phyloP scores from a whole-genome alignment of 805 yeast genomes.

The Candida peoriensis region DNA sequence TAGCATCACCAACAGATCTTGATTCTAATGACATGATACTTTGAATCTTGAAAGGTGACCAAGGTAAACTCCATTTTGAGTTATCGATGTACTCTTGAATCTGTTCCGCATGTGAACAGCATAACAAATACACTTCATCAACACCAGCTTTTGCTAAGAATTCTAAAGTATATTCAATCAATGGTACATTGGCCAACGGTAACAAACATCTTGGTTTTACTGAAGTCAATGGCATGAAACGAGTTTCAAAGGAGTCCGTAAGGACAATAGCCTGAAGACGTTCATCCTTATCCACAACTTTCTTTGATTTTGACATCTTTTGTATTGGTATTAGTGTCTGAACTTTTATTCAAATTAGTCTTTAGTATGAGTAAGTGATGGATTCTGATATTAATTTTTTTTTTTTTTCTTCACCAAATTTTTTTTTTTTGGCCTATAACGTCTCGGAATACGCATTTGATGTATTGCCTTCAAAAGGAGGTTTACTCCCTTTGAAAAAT shows the following conservation, averaged over 20 bases:
- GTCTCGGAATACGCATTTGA: too few relatives aligned
- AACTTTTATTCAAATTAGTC: too few relatives aligned
- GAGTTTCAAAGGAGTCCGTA: conserved; percentile 87
- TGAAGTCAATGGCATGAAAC: conserved; percentile 89
- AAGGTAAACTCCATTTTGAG: conserved; percentile 62
- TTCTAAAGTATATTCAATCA: conserved; percentile 91
- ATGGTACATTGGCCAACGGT: conserved; percentile 89
- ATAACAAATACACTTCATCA: conserved; percentile 83
- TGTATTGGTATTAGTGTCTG: too few relatives aligned
- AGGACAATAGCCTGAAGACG: conserved; percentile 90
- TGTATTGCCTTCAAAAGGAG: too few relatives aligned
- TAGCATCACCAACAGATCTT: conserved; percentile 92
- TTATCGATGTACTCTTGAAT: conserved; percentile 74
- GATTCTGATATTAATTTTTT: too few relatives aligned
- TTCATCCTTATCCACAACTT: conserved; percentile 60
- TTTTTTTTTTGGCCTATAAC: too few relatives aligned
- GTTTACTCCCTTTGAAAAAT: too few relatives aligned
- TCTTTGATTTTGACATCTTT: conserved; percentile 42
- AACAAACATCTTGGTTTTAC: conserved; percentile 84
- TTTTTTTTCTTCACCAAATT: too few relatives aligned
- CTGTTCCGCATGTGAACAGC: conserved; percentile 87
- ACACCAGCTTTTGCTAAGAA: conserved; percentile 89
- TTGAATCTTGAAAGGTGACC: conserved; percentile 76
- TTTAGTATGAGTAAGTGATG: too few relatives aligned
- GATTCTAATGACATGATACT: conserved; percentile 83